A percentile compares a stretch with the other conserved stretches of the same genome.
These are phyloP conservation scores for Metschnikowia vanudenii DNA, from an alignment of 805 yeast genomes.

Conservation along the genomic window DNA sequence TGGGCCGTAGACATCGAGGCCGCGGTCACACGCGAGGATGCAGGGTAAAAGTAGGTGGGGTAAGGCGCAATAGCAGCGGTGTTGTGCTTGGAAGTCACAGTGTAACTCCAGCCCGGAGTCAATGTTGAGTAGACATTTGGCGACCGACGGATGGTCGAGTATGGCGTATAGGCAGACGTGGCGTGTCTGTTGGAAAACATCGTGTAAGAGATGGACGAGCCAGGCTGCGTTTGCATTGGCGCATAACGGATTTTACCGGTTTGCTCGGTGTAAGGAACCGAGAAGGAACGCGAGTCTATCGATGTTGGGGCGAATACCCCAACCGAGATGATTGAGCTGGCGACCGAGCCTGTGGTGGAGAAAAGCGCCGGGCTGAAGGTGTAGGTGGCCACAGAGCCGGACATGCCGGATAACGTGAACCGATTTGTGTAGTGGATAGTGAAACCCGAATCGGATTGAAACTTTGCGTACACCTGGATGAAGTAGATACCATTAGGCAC, in stretches of 20 bases:
- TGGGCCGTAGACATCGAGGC: slow-evolving; percentile 36
- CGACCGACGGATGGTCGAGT: slow-evolving; percentile 43
- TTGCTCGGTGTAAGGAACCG: slow-evolving; percentile 72
- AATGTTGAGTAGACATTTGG: slow-evolving; percentile 58
- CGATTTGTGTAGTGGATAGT: slow-evolving; percentile 67
- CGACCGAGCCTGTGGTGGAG: slow-evolving; percentile 32
- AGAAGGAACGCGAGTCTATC: slow-evolving; percentile 47
- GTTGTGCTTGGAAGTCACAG: slow-evolving; percentile 61
- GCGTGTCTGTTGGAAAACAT: slow-evolving; percentile 66
- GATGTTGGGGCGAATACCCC: slow-evolving; percentile 16
- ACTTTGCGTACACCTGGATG: slow-evolving; percentile 62
- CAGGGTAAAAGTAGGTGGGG: slow-evolving; percentile 66
- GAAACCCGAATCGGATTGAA: slow-evolving; percentile 37
- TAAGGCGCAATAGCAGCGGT: slow-evolving; percentile 69
- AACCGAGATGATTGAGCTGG: too few species aligned
- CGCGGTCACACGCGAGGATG: slow-evolving; percentile 47
- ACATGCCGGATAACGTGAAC: slow-evolving; percentile 67
- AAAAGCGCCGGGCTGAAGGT: slow-evolving; percentile 27
- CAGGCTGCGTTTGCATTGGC: slow-evolving; percentile 93
- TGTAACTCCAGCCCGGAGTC: slow-evolving; percentile 84
- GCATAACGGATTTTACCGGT: slow-evolving; percentile 80
- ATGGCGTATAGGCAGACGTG: slow-evolving; percentile 62
- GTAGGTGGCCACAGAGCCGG: slow-evolving; percentile 58
- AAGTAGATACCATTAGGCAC: slow-evolving; percentile 69
- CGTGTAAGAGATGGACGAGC: slow-evolving; percentile 60